Evolutionary conservation across 2,329 filamentous ascomycete genomes (phyloP).

Genomic region (Neonectria sp.): DNA sequence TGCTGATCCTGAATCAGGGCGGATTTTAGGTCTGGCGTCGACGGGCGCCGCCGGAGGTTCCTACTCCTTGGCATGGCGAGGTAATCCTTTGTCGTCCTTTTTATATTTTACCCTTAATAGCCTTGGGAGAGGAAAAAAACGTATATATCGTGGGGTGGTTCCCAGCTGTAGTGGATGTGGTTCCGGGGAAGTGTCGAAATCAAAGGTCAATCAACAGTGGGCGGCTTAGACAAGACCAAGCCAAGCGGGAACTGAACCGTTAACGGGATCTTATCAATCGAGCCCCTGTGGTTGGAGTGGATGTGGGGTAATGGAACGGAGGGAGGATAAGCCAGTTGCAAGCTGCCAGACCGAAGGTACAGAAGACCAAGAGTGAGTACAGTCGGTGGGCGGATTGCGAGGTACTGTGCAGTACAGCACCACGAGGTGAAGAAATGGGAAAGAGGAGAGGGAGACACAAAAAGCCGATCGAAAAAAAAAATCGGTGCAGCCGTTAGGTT

Average conservation of each 20-base stretch:
- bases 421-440: conserved; percentile 35
- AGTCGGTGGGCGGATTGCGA: conserved; percentile 19
- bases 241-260: conserved; percentile 29
- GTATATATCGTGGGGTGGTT: conserved; percentile 43
- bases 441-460: conserved; percentile 40
- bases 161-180: conserved; percentile 8
- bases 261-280: conserved; percentile 49
- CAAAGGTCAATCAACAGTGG: conserved; percentile 13
- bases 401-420: conserved; percentile 26
- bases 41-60: conserved; percentile 54
- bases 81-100: conserved; percentile 5
- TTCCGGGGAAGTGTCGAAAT: conserved; percentile 20
- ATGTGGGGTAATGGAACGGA: conserved; percentile 47
- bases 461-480: conserved; percentile 43
- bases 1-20: conserved; percentile 48
- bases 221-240: conserved; percentile 25
- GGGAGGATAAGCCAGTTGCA: conserved; percentile 36
- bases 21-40: conserved; percentile 60
- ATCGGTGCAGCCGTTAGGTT: conserved; percentile 31
- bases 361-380: conserved; percentile 7
- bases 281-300: conserved; percentile 42
- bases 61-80: conserved; percentile 52
- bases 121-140: conserved; percentile 37
- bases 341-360: conserved; percentile 27
- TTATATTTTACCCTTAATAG: conserved; percentile 23